These are phyloP conservation scores for Cephalotrichum gorgonifer DNA, from an alignment of 2,329 filamentous ascomycete genomes.

Conservation along the genomic window DNA sequence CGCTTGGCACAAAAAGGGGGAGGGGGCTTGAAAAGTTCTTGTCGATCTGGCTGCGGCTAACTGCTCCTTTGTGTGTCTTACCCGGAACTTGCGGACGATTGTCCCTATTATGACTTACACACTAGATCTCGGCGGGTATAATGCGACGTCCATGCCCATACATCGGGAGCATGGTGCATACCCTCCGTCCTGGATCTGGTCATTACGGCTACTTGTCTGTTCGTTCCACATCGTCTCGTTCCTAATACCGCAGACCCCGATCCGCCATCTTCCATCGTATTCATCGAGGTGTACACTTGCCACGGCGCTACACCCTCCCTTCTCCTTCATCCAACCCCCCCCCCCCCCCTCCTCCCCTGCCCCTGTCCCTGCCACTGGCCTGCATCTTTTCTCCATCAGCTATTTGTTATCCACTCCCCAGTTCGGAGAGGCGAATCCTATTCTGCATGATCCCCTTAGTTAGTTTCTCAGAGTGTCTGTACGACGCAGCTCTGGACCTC, in stretches of 20 bases:
- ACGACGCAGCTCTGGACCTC: background rate
- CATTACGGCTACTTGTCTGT: background rate
- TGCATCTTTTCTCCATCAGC: background rate
- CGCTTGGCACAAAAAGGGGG: background rate
- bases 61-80: background rate
- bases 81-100: background rate
- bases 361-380: background rate
- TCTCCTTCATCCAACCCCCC: background rate
- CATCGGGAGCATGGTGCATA: background rate
- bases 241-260: background rate
- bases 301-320: background rate
- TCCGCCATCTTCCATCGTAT: background rate
- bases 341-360: background rate
- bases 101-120: slow-evolving; percentile 2
- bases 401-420: background rate
- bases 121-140: background rate
- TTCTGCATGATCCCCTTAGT: background rate
- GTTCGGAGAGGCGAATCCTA: background rate
- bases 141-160: background rate
- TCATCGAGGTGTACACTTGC: background rate
- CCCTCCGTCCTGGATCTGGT: background rate
- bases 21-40: background rate
- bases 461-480: background rate
- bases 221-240: background rate
- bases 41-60: slow-evolving; percentile 3